A percentile compares a stretch with the other conserved stretches of the same genome.
Conservation (phyloP, 495 filamentous ascomycete genomes). For the Immersiella caudata region DNA sequence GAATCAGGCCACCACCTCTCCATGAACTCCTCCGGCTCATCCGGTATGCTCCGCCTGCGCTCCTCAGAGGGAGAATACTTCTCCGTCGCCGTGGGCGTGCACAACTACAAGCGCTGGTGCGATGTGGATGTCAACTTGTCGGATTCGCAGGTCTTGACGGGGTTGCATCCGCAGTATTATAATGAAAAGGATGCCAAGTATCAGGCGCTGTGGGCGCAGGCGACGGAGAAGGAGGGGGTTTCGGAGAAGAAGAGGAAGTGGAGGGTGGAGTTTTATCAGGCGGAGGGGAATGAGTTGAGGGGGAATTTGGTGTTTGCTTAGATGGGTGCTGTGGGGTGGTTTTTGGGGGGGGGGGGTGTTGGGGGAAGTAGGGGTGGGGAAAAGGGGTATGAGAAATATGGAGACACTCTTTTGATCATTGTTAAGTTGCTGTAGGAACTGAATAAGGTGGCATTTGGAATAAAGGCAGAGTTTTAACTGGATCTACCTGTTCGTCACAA, state of each 20-base stretch:
- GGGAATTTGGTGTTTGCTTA: not conserved
- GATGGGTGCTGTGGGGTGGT: too few species aligned
- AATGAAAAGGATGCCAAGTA: conserved; percentile 22
- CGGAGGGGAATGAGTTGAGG: conserved; percentile 20
- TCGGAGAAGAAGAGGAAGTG: conserved; percentile 2
- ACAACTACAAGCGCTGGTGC: conserved; percentile 26
- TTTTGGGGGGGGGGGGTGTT: not conserved
- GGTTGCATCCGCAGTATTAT: conserved; percentile 15
- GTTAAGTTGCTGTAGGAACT: too few species aligned
- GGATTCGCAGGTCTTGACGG: conserved; percentile 2
- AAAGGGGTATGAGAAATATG: too few species aligned
- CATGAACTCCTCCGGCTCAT: not conserved
- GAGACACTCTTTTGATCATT: too few species aligned
- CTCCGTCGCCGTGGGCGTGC: conserved; percentile 16
- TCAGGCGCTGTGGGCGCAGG: conserved; percentile 18
- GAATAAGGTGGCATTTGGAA: too few species aligned
- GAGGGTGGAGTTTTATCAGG: conserved; percentile 12
- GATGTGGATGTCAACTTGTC: conserved; percentile 8
- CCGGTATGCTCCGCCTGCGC: conserved; percentile 18
- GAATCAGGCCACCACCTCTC: not conserved
- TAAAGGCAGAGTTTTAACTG: too few species aligned
- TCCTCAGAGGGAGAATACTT: conserved; percentile 15
- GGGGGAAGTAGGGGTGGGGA: not conserved
- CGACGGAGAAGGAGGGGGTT: not conserved
- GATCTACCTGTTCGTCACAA: not conserved